phyloP scores from a whole-genome alignment of 129 eudicot genomes.

The Sambucus nigra region DNA sequence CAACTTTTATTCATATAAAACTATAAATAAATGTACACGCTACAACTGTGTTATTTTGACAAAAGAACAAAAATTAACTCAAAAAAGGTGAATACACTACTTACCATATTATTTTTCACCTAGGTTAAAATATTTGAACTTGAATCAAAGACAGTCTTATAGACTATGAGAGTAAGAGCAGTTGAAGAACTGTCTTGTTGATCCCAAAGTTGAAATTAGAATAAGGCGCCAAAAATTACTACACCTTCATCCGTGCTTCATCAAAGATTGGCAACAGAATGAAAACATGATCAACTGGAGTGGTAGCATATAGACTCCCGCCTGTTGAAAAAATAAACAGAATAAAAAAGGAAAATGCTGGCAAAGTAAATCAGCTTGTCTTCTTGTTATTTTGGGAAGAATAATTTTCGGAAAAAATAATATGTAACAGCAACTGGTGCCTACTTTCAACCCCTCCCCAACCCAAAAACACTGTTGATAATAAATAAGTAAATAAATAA shows the following conservation, averaged over 20 bases:
- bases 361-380: neutral
- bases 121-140: neutral
- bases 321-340: conserved; percentile 27
- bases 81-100: too few relatives aligned
- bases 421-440: neutral
- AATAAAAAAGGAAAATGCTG: neutral
- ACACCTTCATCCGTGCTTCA: conserved; percentile 92
- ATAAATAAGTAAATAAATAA: too few relatives aligned
- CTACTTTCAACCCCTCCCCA: neutral
- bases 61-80: too few relatives aligned
- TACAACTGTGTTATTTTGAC: too few relatives aligned
- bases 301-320: conserved; percentile 80
- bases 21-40: too few relatives aligned
- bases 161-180: too few relatives aligned
- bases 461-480: too few relatives aligned
- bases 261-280: conserved; percentile 73
- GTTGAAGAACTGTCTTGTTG: neutral
- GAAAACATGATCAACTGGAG: conserved; percentile 89
- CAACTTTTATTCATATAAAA: too few relatives aligned
- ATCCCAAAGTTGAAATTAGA: neutral
- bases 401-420: too few relatives aligned
- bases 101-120: too few relatives aligned
- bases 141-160: too few relatives aligned
- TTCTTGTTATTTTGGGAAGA: neutral
- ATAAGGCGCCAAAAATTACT: neutral